Conservation (phyloP, 2,329 filamentous ascomycete genomes). For the Phoma herbarum region DNA sequence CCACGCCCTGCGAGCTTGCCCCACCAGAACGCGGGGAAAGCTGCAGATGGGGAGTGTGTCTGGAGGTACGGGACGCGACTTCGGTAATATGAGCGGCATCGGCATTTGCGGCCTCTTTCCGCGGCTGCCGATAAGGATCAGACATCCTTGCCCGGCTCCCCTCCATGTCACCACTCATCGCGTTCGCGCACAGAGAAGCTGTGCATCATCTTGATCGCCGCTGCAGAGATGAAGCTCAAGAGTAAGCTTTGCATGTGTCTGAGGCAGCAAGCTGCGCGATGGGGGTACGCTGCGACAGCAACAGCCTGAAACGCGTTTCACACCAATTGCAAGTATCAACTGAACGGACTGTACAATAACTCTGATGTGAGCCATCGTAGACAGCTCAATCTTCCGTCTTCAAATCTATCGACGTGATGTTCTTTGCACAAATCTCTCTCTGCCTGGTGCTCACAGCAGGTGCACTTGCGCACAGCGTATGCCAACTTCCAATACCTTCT, state of each 20-base stretch:
- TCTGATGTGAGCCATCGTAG: background rate
- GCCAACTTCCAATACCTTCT: slow-evolving; percentile 19
- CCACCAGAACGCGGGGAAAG: slow-evolving; percentile 22
- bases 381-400: background rate
- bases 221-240: background rate
- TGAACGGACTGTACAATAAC: slow-evolving; percentile 8
- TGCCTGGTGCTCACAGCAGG: background rate
- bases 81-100: slow-evolving; percentile 16
- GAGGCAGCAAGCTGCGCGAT: slow-evolving; percentile 11
- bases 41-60: slow-evolving; percentile 1
- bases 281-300: slow-evolving; percentile 20
- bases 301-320: slow-evolving; percentile 24
- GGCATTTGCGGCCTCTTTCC: slow-evolving; percentile 13
- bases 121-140: slow-evolving; percentile 7
- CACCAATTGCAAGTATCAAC: background rate
- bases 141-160: background rate
- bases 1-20: slow-evolving; percentile 16
- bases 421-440: background rate
- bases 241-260: background rate
- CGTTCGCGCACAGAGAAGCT: background rate
- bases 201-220: background rate
- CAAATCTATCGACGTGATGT: slow-evolving; percentile 1
- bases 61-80: slow-evolving; percentile 9
- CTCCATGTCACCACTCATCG: background rate
- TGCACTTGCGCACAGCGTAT: slow-evolving; percentile 20